Conservation (phyloP, 371 early-diverging fungal genomes). For the Phascolomyces articulosus region DNA sequence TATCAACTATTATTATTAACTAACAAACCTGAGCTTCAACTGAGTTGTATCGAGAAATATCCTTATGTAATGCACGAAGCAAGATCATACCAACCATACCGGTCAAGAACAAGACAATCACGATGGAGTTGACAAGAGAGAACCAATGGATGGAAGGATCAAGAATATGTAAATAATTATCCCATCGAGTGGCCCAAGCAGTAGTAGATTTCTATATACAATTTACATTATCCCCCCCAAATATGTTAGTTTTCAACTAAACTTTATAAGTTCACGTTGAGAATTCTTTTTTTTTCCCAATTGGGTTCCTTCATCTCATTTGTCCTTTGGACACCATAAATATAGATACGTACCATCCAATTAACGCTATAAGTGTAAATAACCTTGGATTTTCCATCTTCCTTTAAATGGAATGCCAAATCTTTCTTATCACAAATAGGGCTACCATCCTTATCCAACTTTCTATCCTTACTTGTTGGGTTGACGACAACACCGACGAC, state of each 20-base stretch:
- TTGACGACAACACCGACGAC: slow-evolving; percentile 84
- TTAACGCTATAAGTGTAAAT: slow-evolving; percentile 83
- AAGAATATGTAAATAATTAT: slow-evolving; percentile 80
- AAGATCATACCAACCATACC: slow-evolving; percentile 89
- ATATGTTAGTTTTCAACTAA: neutral
- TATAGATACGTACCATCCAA: slow-evolving; percentile 72
- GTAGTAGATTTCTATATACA: slow-evolving; percentile 51
- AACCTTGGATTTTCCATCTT: slow-evolving; percentile 50
- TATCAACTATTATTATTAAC: neutral
- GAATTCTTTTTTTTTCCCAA: too few relatives aligned
- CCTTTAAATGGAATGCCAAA: slow-evolving; percentile 54
- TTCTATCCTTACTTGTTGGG: slow-evolving; percentile 61
- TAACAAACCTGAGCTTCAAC: slow-evolving; percentile 64
- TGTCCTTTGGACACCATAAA: too few relatives aligned
- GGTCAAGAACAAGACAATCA: slow-evolving; percentile 86
- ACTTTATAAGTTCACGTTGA: too few relatives aligned
- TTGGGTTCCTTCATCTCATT: too few relatives aligned
- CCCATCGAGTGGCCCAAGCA: slow-evolving; percentile 96
- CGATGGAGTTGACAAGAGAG: slow-evolving; percentile 88
- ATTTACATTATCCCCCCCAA: neutral
- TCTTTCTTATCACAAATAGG: slow-evolving; percentile 39
- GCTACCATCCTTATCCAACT: slow-evolving; percentile 36
- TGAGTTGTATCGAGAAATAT: slow-evolving; percentile 79
- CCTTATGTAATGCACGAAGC: slow-evolving; percentile 85
- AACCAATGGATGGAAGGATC: slow-evolving; percentile 88